These are phyloP conservation scores for Tremellales sp. DNA, from an alignment of 1,284 basidiomycete genomes.

Conservation along the genomic window DNA sequence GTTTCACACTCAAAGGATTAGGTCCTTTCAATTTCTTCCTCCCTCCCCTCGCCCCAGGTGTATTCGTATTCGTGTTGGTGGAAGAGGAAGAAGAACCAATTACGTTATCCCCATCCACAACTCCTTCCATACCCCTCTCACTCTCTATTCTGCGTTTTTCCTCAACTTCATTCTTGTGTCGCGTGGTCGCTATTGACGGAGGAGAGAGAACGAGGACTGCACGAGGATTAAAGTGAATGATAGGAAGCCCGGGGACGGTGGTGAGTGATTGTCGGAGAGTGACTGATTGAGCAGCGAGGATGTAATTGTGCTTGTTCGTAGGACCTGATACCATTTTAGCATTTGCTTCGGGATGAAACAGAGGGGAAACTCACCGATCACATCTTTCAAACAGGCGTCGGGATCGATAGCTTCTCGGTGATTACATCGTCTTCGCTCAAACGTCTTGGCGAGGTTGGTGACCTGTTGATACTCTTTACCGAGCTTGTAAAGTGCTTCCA, in stretches of 20 bases:
- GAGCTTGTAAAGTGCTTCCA: conserved; percentile 80
- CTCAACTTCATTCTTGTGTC: conserved; percentile 61
- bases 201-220: conserved; percentile 87
- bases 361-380: conserved; percentile 79
- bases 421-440: conserved; percentile 91
- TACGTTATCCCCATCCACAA: conserved; percentile 46
- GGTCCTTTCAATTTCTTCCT: conserved; percentile 75
- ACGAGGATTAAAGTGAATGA: conserved; percentile 79
- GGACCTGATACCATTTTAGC: conserved; percentile 56
- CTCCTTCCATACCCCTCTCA: conserved; percentile 28
- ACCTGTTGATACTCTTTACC: conserved; percentile 66
- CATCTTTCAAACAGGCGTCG: conserved; percentile 74
- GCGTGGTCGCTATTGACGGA: conserved; percentile 68
- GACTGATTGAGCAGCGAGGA: conserved; percentile 73
- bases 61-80: conserved; percentile 14
- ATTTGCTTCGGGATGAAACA: conserved; percentile 1
- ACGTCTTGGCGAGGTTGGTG: conserved; percentile 83
- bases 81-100: conserved; percentile 58
- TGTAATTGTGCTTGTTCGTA: conserved; percentile 86
- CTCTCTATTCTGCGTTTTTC: conserved; percentile 44
- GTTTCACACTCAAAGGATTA: conserved; percentile 89
- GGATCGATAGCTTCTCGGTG: conserved; percentile 76
- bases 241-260: conserved; percentile 70
- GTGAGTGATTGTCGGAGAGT: conserved; percentile 64
- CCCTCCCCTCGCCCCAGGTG: conserved; percentile 51